Evolutionary conservation across 768 basidiomycete species (phyloP).

Genomic region (Psilocybe cubensis): DNA sequence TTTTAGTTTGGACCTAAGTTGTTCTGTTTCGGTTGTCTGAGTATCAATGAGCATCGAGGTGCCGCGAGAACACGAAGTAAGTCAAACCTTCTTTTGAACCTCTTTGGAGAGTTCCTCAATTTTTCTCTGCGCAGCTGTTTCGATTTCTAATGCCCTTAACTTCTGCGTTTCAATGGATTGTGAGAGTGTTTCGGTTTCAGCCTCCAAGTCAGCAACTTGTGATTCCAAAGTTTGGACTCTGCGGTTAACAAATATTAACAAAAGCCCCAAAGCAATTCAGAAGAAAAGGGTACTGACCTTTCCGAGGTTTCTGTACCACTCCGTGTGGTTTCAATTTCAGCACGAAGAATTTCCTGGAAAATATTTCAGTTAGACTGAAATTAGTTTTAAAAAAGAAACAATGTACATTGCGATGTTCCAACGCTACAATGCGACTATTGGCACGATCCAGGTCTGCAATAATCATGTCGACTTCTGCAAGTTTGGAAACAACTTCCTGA

Average conservation of each 20-base stretch:
- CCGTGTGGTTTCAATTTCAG: constrained; percentile 91
- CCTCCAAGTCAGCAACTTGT: constrained; percentile 77
- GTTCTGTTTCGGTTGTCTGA: constrained; percentile 67
- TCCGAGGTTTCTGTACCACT: constrained; percentile 76
- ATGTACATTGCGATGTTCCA: constrained; percentile 90
- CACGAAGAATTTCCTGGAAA: constrained; percentile 85
- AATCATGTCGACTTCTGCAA: constrained; percentile 94
- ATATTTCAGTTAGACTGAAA: not conserved
- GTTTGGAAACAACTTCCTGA: constrained; percentile 87
- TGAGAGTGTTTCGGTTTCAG: constrained; percentile 72
- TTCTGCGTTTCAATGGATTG: constrained; percentile 68
- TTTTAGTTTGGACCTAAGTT: constrained; percentile 68
- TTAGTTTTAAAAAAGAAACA: not conserved
- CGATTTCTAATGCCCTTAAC: constrained; percentile 45
- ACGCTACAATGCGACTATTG: constrained; percentile 89
- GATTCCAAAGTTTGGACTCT: constrained; percentile 76
- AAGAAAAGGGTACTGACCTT: constrained; percentile 48
- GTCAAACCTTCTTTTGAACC: constrained; percentile 54
- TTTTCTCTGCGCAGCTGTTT: constrained; percentile 51
- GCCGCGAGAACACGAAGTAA: not conserved
- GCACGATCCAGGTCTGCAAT: constrained; percentile 93
- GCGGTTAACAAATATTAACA: constrained; percentile 8
- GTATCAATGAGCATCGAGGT: constrained; percentile 1
- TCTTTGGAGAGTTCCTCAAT: constrained; percentile 66
- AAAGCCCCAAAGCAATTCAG: not conserved